Evolutionary conservation across 1,284 basidiomycete species (phyloP).

Genomic region (Sutorius eximius): DNA sequence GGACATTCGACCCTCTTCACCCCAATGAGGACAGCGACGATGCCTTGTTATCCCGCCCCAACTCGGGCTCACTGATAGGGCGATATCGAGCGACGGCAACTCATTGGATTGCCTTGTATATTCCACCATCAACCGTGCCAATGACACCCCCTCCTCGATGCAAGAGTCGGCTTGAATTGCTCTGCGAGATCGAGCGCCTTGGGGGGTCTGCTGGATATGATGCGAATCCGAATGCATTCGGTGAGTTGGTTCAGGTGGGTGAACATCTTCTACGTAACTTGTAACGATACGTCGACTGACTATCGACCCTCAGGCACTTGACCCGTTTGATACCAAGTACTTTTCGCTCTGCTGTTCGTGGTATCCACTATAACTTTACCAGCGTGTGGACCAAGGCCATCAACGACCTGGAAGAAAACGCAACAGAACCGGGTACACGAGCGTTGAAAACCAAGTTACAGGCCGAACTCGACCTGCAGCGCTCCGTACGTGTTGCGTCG

Average conservation of each 20-base stretch:
- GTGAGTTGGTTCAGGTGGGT: conserved; percentile 1
- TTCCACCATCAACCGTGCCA: no score
- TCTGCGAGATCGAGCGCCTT: conserved; percentile 2
- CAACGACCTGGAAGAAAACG: neutral
- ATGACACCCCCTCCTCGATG: neutral
- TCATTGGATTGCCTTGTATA: no score
- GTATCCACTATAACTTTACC: neutral
- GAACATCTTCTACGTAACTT: neutral
- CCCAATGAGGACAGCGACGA: no score
- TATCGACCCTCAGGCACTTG: neutral
- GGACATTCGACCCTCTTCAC: no score
- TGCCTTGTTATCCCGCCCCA: no score
- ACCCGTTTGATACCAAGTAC: conserved; percentile 1
- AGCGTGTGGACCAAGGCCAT: conserved; percentile 1
- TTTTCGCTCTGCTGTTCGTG: neutral
- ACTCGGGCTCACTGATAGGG: no score
- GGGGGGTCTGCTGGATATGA: conserved; percentile 1
- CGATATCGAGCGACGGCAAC: no score
- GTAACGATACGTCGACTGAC: neutral
- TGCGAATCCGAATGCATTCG: neutral
- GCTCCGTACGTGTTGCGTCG: neutral
- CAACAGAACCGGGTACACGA: neutral
- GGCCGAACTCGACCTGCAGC: conserved; percentile 4
- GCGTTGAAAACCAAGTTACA: neutral
- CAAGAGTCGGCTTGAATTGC: neutral